Evolutionary conservation across 352 stramenopile species (phyloP), one percentile per base, ranked within the genome.

Genomic region (Plasmopara viticola): DNA sequence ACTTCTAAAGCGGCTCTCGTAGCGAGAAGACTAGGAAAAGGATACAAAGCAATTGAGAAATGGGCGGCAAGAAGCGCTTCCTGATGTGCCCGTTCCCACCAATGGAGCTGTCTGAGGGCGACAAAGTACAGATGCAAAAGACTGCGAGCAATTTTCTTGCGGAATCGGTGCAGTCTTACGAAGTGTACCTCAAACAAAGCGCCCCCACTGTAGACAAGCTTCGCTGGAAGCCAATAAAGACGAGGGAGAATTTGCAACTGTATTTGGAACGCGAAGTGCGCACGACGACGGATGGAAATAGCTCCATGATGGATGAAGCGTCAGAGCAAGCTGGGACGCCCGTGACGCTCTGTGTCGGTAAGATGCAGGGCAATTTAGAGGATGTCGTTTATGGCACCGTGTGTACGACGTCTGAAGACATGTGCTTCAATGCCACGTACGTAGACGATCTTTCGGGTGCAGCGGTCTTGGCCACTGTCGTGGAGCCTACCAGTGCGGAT

Each of bases 161-260:
- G 0, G 58, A 69, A 43, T 68, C 42, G 9, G n/a, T 70, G 38
- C 39, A 62, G 1, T 51, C 44, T 25, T 73, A 70, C 41, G 60
- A 70, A 20, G 39, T 41, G 14, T 58, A 59, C 41, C 45, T 70
- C 12, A 70, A 66, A 10, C 47, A 53, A 37, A 46, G 54, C 15
- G 33, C 55, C 0, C 49, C 51, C 14, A 17, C 68, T 13, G 50
- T 85, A 28, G 66, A 79, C 35, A 44, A 71, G 17, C 44, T 44
- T 9, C 63, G 63, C 17, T 85, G 74, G 74, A 78, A 78, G 40
- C 65, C 65, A 37, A 31, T 78, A 14, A 70, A 68, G 48, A 57
- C 62, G 14, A 62, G 45, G 15, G 66, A 72, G 6, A 64, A 62
- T 30, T 41, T 75, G 29, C 59, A 37, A 14, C 40, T 72, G 39